Percentiles rank a stretch among this genome's conserved stretches.
Evolutionary conservation across 2,329 filamentous ascomycete species (phyloP).

Genomic region (Colletotrichum horii): DNA sequence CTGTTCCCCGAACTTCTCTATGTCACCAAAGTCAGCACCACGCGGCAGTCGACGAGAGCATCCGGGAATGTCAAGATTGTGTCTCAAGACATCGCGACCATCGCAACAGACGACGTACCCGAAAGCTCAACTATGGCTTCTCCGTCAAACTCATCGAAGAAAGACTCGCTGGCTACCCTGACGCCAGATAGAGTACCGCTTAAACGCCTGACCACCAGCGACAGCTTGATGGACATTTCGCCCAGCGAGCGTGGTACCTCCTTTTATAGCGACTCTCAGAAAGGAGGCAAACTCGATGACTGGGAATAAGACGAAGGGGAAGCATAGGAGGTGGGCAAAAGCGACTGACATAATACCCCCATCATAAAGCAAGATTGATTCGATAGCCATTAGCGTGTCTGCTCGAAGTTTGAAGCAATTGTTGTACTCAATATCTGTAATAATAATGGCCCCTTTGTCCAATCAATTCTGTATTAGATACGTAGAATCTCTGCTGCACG

Average conservation of each 20-base stretch:
- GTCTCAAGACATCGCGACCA: constrained; percentile 1
- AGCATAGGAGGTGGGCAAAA: neutral
- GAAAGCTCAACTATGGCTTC: neutral
- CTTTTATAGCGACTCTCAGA: neutral
- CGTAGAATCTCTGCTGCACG: neutral
- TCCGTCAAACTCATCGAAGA: neutral
- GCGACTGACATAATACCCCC: neutral
- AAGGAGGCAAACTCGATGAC: neutral
- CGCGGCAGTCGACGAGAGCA: neutral
- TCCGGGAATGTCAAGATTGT: constrained; percentile 16
- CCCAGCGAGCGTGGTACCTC: neutral
- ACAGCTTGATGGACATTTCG: neutral
- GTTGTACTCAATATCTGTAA: neutral
- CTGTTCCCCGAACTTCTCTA: constrained; percentile 14
- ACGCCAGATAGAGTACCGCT: constrained; percentile 21
- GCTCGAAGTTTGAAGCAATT: neutral
- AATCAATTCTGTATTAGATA: neutral
- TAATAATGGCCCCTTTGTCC: neutral
- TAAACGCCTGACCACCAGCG: neutral
- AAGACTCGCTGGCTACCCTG: constrained; percentile 28
- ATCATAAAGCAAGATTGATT: neutral
- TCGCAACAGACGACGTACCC: neutral
- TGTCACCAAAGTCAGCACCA: neutral
- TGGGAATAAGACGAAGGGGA: neutral
- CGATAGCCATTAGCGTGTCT: neutral